A percentile compares a stretch with the other conserved stretches of the same genome.
phyloP scores from a whole-genome alignment of 306 rosid species.

The Pachyrhizus erosus region DNA sequence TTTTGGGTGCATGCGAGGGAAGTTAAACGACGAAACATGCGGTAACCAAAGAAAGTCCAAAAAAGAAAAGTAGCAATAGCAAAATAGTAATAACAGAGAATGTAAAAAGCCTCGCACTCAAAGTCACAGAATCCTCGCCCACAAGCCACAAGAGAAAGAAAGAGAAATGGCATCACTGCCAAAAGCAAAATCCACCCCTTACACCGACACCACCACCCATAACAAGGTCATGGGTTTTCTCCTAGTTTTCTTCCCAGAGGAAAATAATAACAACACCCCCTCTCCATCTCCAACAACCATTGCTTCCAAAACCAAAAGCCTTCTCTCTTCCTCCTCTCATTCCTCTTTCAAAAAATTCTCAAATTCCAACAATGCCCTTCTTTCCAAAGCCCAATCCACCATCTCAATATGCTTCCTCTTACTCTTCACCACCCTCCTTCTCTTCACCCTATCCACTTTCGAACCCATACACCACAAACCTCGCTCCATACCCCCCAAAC shows the following conservation, averaged over 20 bases:
- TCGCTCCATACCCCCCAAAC: constrained; percentile 20
- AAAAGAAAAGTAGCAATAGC: too few species aligned
- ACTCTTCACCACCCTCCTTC: constrained; percentile 71
- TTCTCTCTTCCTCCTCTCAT: constrained; percentile 35
- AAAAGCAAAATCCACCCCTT: constrained; percentile 6
- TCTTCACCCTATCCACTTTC: constrained; percentile 87
- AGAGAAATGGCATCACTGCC: constrained; percentile 36
- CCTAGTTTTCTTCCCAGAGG: constrained; percentile 74
- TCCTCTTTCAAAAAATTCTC: not conserved
- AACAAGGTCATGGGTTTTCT: constrained; percentile 65
- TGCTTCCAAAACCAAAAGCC: constrained; percentile 40
- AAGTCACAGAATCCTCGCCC: constrained; percentile 3
- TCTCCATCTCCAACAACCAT: constrained; percentile 25
- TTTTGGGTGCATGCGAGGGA: not conserved
- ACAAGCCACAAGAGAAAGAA: not conserved
- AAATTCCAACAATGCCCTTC: not conserved
- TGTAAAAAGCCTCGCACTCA: too few species aligned
- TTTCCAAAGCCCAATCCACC: constrained; percentile 74
- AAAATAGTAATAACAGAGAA: too few species aligned
- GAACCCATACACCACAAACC: constrained; percentile 41
- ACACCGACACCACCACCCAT: not conserved
- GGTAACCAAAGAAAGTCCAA: not conserved
- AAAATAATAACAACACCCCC: not conserved
- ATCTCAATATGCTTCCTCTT: constrained; percentile 79
- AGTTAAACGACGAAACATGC: not conserved